Conservation (phyloP, 2,329 filamentous ascomycete genomes). For the Chaetomium sp. region DNA sequence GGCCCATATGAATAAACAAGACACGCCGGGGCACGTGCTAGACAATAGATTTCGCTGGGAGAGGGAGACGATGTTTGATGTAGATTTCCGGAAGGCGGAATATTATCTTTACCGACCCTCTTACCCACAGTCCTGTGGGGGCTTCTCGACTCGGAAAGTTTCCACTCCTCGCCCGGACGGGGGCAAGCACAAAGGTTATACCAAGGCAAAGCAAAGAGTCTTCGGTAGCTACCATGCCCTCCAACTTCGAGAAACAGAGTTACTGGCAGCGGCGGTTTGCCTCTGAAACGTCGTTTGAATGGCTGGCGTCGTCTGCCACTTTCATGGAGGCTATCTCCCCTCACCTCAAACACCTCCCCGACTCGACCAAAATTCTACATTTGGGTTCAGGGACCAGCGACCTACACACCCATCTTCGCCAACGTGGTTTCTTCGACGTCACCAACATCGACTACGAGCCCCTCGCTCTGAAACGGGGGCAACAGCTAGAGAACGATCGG, state of each 20-base stretch:
- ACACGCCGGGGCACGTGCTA: no score
- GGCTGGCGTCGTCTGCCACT: conserved; percentile 47
- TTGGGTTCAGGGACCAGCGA: conserved; percentile 55
- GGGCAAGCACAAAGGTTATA: no score
- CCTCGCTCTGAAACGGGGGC: conserved; percentile 48
- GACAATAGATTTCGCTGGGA: no score
- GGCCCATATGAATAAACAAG: no score
- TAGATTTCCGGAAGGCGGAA: no score
- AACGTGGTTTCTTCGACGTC: conserved; percentile 46
- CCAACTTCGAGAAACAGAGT: conserved; percentile 52
- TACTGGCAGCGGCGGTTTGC: conserved; percentile 54
- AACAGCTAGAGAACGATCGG: conserved; percentile 42
- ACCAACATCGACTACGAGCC: conserved; percentile 56
- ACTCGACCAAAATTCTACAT: conserved; percentile 45
- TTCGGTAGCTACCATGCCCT: conserved; percentile 14
- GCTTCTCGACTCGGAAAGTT: no score
- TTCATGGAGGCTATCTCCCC: conserved; percentile 48
- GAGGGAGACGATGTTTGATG: no score
- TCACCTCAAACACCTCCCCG: conserved; percentile 39
- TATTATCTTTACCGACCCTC: no score
- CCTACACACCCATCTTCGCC: conserved; percentile 51
- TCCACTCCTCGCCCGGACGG: no score
- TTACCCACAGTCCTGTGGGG: no score
- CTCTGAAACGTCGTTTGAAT: conserved; percentile 51
- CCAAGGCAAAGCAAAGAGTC: no score